Percentiles rank a stretch among this genome's conserved stretches.
Evolutionary conservation across 2,329 filamentous ascomycete species (phyloP).

Genomic region (Aureobasidium sp.): DNA sequence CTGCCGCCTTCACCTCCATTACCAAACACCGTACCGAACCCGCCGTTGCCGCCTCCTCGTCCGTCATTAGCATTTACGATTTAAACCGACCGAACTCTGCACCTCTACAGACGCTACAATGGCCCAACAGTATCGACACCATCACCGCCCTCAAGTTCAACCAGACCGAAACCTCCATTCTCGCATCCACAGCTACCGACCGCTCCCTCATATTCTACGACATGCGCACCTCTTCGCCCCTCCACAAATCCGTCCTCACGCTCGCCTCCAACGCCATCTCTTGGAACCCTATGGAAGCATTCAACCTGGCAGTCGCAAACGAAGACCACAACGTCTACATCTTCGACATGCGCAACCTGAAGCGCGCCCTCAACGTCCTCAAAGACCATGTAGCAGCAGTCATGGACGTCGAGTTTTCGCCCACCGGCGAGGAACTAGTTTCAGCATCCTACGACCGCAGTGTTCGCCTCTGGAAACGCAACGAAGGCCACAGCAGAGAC

Average conservation of each 20-base stretch:
- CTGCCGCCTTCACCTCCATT: conserved; percentile 73
- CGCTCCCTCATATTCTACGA: conserved; percentile 87
- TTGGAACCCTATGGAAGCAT: conserved; percentile 96
- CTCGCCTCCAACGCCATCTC: conserved; percentile 77
- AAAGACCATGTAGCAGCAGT: conserved; percentile 88
- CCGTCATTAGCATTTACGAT: conserved; percentile 81
- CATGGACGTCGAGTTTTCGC: conserved; percentile 93
- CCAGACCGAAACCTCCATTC: conserved; percentile 83
- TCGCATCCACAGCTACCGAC: conserved; percentile 80
- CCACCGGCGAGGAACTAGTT: conserved; percentile 89
- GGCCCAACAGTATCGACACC: conserved; percentile 85
- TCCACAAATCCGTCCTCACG: conserved; percentile 72
- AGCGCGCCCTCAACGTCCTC: conserved; percentile 78
- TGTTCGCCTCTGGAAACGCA: conserved; percentile 74
- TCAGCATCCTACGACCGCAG: conserved; percentile 85
- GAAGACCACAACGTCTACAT: conserved; percentile 92
- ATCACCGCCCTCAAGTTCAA: conserved; percentile 88
- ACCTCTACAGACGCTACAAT: conserved; percentile 73
- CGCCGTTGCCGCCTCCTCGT: conserved; percentile 68
- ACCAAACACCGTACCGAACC: conserved; percentile 74
- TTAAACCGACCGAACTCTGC: conserved; percentile 68
- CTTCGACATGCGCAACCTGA: conserved; percentile 90
- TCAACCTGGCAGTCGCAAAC: conserved; percentile 87
- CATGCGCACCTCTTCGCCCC: conserved; percentile 73
- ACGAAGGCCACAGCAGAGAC: conserved; percentile 77